Conservation (phyloP, 1,284 basidiomycete genomes). For the Macrocystidia cucumis region DNA sequence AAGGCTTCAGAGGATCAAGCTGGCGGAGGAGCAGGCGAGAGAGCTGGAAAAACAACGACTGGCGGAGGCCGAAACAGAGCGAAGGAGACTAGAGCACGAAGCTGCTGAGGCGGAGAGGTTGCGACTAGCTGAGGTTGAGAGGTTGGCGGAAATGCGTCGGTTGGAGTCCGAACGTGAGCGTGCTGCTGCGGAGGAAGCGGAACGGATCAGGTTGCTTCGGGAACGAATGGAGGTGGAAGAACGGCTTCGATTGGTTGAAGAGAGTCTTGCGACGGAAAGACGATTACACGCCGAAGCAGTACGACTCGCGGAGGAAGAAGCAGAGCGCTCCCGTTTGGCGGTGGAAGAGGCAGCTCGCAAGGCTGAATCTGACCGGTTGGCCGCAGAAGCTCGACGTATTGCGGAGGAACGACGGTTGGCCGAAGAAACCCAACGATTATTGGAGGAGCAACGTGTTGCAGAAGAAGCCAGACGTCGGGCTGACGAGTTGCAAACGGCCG, state of each 20-base stretch:
- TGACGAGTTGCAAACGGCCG: too few species aligned
- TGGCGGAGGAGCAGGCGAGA: conserved; percentile 12
- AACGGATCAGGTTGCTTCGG: conserved; percentile 19
- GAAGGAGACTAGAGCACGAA: conserved; percentile 16
- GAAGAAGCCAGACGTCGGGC: too few species aligned
- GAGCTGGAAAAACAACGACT: conserved; percentile 12
- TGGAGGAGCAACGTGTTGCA: conserved; percentile 22
- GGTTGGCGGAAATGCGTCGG: conserved; percentile 20
- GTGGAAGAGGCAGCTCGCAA: too few species aligned
- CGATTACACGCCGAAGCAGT: conserved; percentile 17
- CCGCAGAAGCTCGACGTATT: conserved; percentile 13
- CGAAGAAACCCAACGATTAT: conserved; percentile 13
- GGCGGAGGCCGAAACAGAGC: conserved; percentile 17
- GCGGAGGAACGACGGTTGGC: conserved; percentile 14
- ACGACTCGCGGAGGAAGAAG: conserved; percentile 10
- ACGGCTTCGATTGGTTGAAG: conserved; percentile 26
- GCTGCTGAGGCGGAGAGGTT: conserved; percentile 18
- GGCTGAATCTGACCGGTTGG: conserved; percentile 17
- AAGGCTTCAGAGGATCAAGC: conserved; percentile 18
- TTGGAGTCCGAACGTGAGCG: conserved; percentile 21
- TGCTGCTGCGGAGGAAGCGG: conserved; percentile 21
- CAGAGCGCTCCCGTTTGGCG: too few species aligned
- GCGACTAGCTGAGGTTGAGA: conserved; percentile 18
- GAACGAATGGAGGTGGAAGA: conserved; percentile 22
- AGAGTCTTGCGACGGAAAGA: conserved; percentile 26